Base-by-base conservation (phyloP, 352 stramenopile species). In the Phytophthora multivora region DNA sequence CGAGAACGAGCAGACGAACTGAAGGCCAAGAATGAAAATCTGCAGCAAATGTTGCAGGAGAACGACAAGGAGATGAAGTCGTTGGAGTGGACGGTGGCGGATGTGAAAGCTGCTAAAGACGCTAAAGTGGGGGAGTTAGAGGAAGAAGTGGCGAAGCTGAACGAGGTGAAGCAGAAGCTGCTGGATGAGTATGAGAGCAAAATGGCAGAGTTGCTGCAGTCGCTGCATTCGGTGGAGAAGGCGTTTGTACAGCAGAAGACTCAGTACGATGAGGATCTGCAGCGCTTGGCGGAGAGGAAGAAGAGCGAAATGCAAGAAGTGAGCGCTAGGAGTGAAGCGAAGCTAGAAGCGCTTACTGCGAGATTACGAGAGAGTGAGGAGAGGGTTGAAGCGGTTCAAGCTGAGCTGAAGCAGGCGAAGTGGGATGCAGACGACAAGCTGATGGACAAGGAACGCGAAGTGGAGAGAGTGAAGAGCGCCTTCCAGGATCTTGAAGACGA, bases 181-280 rank as follows among this genome's bases (percentile, higher is more conserved):
- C 52, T 95, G 43, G 86, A 94, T 55, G 86, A 96, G 65, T 93
- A 95, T 55, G 88, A 96, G 58, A 70, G 54, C 10, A 95, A 95
- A 57, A 94, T 95, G 83, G 83, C 82, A 7, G 88, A 96, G 57
- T 49, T 94, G 12, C 40, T 94, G 49, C 80, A 92, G 58, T 90
- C 79, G 42, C 64, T 96, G 30, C 83, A 94, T 46, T 79, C 83
- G 4, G 83, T 96, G 9, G 84, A 95, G 68, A 88, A 86, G 45
- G 83, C 84, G 6, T 95, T 94, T 42, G 80, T 91, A 31, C 84
- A 95, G 61, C 88, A 96, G 57, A 94, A 93, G 59, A 62, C 66
- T 10, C 81, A 94, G 45, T 90, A 87, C 51, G 80, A 93, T 16
- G 79, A 89, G 0, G 80, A 93, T 12, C 54, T 96, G 21, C 49